These are phyloP conservation scores for Dendrobium huoshanense DNA, from an alignment of 106 monocot species.

Conservation along the genomic window DNA sequence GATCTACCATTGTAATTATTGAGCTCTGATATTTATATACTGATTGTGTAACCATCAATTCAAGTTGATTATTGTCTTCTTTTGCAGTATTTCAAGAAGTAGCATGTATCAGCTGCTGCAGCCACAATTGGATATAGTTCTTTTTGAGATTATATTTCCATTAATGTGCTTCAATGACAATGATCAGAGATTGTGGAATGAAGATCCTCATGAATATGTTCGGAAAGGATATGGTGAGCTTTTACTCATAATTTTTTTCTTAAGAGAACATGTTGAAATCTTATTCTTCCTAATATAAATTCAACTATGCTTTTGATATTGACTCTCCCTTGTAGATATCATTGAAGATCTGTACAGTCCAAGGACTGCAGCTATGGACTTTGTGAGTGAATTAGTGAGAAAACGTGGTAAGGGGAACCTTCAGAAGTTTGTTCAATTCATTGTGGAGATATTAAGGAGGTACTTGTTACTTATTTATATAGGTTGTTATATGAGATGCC, in stretches of 20 bases:
- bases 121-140: conserved; percentile 72
- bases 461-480: conserved; percentile 11
- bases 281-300: background rate
- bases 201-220: conserved; percentile 99
- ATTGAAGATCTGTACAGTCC: conserved; percentile 99
- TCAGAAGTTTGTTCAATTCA: conserved; percentile 81
- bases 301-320: background rate
- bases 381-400: conserved; percentile 91
- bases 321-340: conserved; percentile 58
- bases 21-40: background rate
- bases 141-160: conserved; percentile 97
- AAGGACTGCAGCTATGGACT: conserved; percentile 97
- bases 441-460: conserved; percentile 83
- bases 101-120: conserved; percentile 82
- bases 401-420: conserved; percentile 91
- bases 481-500: background rate
- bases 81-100: conserved; percentile 78
- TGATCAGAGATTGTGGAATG: conserved; percentile 86
- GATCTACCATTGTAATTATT: background rate
- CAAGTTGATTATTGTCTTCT: background rate
- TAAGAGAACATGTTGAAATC: background rate
- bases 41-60: background rate
- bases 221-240: conserved; percentile 93
- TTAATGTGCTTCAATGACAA: conserved; percentile 97
- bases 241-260: conserved; percentile 2